Base-by-base conservation (phyloP, 495 filamentous ascomycete genomes). In the Sphaerosporella brunnea region DNA sequence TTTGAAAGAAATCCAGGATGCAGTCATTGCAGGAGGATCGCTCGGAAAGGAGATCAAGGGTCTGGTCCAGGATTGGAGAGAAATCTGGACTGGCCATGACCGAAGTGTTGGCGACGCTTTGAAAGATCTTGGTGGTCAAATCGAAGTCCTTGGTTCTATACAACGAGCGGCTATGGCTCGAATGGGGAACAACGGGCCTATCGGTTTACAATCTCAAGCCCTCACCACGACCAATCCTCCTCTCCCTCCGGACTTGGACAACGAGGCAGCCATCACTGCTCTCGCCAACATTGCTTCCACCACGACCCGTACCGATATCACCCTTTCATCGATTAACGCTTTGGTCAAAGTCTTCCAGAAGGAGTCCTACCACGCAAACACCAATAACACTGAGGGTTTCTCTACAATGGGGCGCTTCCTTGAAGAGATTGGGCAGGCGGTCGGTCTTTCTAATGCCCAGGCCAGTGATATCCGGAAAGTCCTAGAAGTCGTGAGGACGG, bases 231-330 rank as follows among this genome's bases (percentile, higher is more conserved):
- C 44, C 3, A 59, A 55, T 15, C 55, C 55, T n/a, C 55, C 55
- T 18, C 55, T 59, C 26, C 55, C 51, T 3, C 56, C 55, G 7
- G 56, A 59, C 35, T 50, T 59, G 9, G 56, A 59, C 38, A 59
- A 59, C 30, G 56, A 59, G 40, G 56, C 56, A 1, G 56, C 56
- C n/a, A 59, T 59, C 25, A 59, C 58, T 35, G 58, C 58, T 19
- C 53, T 61, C 20, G 57, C 57, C 13, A 60, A 60, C 44, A 61
- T 61, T 36, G 57, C 58, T 15, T 60, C 58, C 8, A 61, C 58
- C 13, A 60, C 57, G 11, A 53, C 58, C 34, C 58, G 58, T 18
- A 61, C 58, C 21, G 57, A 56, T 46, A 56, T 56, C 42, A 60
- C 58, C 8, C 50, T 61, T 24, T 60, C 58, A 10, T 56, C 58